These are phyloP conservation scores for Rhodotorula sp. DNA, from an alignment of 1,284 basidiomycete genomes.

Conservation along the genomic window DNA sequence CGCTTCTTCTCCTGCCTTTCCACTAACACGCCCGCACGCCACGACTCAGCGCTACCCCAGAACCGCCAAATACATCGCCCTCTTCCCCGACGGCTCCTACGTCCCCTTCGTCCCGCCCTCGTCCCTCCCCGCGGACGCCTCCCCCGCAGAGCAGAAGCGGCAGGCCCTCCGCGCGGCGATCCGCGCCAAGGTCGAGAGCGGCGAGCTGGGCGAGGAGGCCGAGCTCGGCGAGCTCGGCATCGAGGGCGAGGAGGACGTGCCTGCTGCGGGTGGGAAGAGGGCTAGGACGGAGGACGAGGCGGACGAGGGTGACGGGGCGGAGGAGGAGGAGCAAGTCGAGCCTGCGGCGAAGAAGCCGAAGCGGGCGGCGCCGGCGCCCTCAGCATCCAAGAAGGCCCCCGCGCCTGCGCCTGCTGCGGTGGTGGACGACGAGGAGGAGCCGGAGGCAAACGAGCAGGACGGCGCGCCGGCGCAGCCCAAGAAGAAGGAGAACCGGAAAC, in stretches of 20 bases:
- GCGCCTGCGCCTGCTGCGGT: not conserved
- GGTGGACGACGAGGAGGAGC: constrained; percentile 3
- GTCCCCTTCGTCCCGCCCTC: constrained; percentile 15
- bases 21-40: too few relatives aligned
- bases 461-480: not conserved
- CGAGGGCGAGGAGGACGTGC: constrained; percentile 38
- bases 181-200: constrained; percentile 10
- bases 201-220: constrained; percentile 10
- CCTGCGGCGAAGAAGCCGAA: constrained; percentile 16
- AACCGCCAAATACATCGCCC: constrained; percentile 40
- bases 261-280: constrained; percentile 1
- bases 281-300: not conserved
- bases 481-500: constrained; percentile 29
- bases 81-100: constrained; percentile 41
- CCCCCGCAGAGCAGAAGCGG: constrained; percentile 13
- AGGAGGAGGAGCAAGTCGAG: constrained; percentile 1
- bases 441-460: not conserved
- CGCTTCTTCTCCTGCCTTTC: not conserved
- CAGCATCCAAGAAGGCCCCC: not conserved
- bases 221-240: constrained; percentile 39
- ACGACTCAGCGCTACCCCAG: constrained; percentile 37
- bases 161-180: constrained; percentile 9
- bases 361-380: not conserved
- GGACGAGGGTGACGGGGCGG: not conserved
- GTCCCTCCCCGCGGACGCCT: constrained; percentile 1